Evolutionary conservation across 768 basidiomycete genomes (phyloP).

Genomic region (Pleurotus giganteus): DNA sequence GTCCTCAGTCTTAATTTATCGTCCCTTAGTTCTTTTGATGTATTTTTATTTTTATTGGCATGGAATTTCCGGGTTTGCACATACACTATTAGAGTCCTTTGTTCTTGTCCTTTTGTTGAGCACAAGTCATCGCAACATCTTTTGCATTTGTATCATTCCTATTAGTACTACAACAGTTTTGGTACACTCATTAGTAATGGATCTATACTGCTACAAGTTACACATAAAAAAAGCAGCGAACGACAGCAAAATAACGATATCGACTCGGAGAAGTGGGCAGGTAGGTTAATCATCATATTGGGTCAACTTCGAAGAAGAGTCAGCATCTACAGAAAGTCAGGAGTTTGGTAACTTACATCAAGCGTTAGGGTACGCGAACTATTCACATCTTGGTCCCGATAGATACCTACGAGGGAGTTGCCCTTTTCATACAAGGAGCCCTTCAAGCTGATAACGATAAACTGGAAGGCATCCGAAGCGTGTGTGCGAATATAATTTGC

Average conservation of each 20-base stretch:
- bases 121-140: not conserved
- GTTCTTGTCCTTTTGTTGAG: not conserved
- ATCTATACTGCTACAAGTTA: too few species aligned
- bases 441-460: constrained; percentile 96
- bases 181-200: constrained; percentile 1
- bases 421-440: constrained; percentile 89
- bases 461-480: constrained; percentile 85
- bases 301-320: constrained; percentile 39
- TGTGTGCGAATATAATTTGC: constrained; percentile 90
- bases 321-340: not conserved
- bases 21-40: not conserved
- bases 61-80: not conserved
- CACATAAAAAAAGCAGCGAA: constrained; percentile 2
- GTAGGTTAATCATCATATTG: constrained; percentile 55
- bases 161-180: constrained; percentile 5
- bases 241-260: not conserved
- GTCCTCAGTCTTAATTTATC: constrained; percentile 11
- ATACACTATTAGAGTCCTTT: constrained; percentile 6
- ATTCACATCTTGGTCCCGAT: constrained; percentile 91
- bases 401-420: constrained; percentile 89
- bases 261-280: too few species aligned
- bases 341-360: constrained; percentile 55
- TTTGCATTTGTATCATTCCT: constrained; percentile 9
- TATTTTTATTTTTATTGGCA: constrained; percentile 9
- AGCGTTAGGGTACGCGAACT: constrained; percentile 90